Evolutionary conservation across 495 filamentous ascomycete species (phyloP).

Genomic region (Xylona heveae): DNA sequence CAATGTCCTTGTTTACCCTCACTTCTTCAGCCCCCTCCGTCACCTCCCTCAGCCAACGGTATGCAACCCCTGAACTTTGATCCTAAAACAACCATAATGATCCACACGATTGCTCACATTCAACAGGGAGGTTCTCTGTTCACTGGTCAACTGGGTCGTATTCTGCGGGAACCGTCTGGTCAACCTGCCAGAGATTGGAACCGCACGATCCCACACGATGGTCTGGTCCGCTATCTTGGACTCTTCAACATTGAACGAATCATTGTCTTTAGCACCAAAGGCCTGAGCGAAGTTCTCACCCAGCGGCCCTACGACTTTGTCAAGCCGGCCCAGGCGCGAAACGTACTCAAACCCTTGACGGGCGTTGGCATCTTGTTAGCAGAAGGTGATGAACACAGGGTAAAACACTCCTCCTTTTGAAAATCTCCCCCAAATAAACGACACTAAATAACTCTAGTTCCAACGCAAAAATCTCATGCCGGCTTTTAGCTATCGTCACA

Average conservation of each 20-base stretch:
- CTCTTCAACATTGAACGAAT: constrained; percentile 48
- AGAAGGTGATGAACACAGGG: constrained; percentile 72
- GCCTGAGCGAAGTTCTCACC: constrained; percentile 30
- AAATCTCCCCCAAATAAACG: not conserved
- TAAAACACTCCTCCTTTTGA: constrained; percentile 2
- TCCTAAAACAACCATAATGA: not conserved
- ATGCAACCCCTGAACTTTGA: constrained; percentile 9
- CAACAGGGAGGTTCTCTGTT: constrained; percentile 20
- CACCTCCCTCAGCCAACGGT: constrained; percentile 37
- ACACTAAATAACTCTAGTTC: constrained; percentile 7
- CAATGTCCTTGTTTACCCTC: constrained; percentile 41
- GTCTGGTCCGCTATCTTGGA: constrained; percentile 57
- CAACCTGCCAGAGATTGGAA: constrained; percentile 43
- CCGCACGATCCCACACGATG: constrained; percentile 59
- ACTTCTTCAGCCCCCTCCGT: constrained; percentile 46
- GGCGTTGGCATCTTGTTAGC: constrained; percentile 62
- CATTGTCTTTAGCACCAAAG: constrained; percentile 21
- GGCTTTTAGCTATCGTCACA: constrained; percentile 65
- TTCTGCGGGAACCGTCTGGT: constrained; percentile 37
- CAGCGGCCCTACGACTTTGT: constrained; percentile 60
- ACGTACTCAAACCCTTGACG: constrained; percentile 37
- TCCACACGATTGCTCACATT: not conserved
- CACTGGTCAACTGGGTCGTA: constrained; percentile 32
- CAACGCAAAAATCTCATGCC: constrained; percentile 68
- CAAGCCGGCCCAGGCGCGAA: constrained; percentile 40